Percentiles rank a stretch among this genome's conserved stretches.
Conservation (phyloP, 805 yeast genomes). For the Candida coquimbonensis region DNA sequence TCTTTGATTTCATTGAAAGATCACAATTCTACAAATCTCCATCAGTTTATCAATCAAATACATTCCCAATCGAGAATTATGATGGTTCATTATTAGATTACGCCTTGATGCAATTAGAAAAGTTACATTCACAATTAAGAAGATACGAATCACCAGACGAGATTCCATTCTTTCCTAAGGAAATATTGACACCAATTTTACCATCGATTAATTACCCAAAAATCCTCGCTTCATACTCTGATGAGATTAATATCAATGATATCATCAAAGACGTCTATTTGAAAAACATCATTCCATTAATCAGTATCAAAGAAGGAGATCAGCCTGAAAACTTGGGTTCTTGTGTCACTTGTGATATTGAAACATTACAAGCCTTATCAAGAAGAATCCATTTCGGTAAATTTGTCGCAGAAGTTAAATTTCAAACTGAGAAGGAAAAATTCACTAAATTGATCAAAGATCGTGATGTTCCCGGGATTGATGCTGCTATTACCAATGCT, state of each 20-base stretch:
- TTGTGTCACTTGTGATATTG: conserved; percentile 78
- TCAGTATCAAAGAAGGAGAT: conserved; percentile 61
- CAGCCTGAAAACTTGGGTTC: conserved; percentile 86
- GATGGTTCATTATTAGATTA: conserved; percentile 84
- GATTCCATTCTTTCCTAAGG: conserved; percentile 75
- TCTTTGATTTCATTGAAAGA: conserved; percentile 87
- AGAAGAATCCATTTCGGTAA: conserved; percentile 95
- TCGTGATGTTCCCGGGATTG: conserved; percentile 65
- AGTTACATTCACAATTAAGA: conserved; percentile 69
- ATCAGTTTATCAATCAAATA: conserved; percentile 58
- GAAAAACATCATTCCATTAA: conserved; percentile 64
- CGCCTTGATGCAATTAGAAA: conserved; percentile 72
- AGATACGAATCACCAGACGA: conserved; percentile 95
- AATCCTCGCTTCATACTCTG: conserved; percentile 65
- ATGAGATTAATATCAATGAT: conserved; percentile 68
- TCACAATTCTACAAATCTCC: conserved; percentile 79
- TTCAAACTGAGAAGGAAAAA: conserved; percentile 53
- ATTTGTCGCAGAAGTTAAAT: conserved; percentile 96
- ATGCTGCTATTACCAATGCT: conserved; percentile 74
- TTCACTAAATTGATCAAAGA: conserved; percentile 60
- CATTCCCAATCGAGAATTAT: conserved; percentile 56
- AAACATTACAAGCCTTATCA: conserved; percentile 78
- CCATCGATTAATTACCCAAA: conserved; percentile 78
- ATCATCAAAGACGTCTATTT: conserved; percentile 66
- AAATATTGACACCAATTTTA: conserved; percentile 56